A percentile compares a stretch with the other conserved stretches of the same genome.
Conservation (phyloP, 495 filamentous ascomycete genomes). For the Parmelia sp. region DNA sequence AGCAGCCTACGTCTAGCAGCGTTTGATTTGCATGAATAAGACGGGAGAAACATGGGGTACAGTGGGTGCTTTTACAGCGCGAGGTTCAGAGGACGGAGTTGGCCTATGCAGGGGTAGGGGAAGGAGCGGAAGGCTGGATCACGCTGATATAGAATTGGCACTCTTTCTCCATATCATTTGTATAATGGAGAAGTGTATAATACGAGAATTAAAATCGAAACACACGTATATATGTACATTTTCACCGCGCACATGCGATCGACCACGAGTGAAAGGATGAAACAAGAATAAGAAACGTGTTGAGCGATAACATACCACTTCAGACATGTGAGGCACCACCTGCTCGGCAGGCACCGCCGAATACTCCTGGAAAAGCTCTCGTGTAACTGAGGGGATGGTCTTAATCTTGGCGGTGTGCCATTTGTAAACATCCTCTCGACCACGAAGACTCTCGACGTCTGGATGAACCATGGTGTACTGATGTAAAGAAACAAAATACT, state of each 20-base stretch:
- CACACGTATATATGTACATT: no score
- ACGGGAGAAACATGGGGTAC: slow-evolving; percentile 39
- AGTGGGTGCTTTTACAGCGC: slow-evolving; percentile 30
- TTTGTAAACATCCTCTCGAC: background rate
- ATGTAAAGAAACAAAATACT: no score
- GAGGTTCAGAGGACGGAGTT: slow-evolving; percentile 48
- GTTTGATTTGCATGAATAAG: slow-evolving; percentile 29
- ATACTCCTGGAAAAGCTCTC: slow-evolving; percentile 41
- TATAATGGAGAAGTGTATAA: no score
- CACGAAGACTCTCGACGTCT: background rate
- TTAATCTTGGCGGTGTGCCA: slow-evolving; percentile 12
- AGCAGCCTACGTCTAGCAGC: slow-evolving; percentile 44
- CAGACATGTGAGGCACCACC: slow-evolving; percentile 42
- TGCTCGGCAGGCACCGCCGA: slow-evolving; percentile 40
- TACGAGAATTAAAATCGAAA: no score
- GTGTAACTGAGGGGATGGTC: slow-evolving; percentile 14
- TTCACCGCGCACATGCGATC: background rate
- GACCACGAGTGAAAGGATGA: background rate
- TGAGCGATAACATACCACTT: slow-evolving; percentile 35
- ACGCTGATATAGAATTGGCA: no score
- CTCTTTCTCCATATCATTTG: no score
- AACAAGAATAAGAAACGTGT: background rate
- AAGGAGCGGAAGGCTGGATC: slow-evolving; percentile 35
- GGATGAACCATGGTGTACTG: background rate
- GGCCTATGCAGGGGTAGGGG: slow-evolving; percentile 50